A percentile compares a stretch with the other conserved stretches of the same genome.
Conservation (phyloP, 805 yeast species). For the Blastobotrys muscicola region DNA sequence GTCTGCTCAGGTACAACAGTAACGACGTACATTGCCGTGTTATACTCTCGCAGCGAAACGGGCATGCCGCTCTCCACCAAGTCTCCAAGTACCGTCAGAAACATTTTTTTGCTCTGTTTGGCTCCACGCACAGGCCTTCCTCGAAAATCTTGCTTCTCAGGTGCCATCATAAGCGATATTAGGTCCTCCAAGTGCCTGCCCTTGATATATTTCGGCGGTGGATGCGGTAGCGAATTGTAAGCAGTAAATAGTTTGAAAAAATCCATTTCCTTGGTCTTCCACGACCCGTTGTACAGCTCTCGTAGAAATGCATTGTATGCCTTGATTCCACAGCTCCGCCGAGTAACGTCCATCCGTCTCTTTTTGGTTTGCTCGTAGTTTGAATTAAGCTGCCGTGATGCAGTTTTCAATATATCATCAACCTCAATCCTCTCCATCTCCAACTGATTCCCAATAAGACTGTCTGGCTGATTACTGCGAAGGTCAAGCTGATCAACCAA, state of each 20-base stretch:
- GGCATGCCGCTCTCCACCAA: conserved; percentile 24
- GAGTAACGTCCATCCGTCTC: conserved; percentile 4
- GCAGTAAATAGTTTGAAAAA: conserved; percentile 16
- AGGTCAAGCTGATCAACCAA: background rate
- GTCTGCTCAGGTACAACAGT: conserved; percentile 1
- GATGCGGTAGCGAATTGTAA: conserved; percentile 26
- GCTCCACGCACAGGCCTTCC: background rate
- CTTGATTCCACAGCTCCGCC: background rate
- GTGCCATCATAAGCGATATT: conserved; percentile 14
- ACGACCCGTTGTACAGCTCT: conserved; percentile 11
- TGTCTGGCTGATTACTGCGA: no score
- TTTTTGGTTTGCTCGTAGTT: conserved; percentile 9
- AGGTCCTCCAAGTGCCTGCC: conserved; percentile 27
- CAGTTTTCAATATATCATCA: conserved; percentile 2
- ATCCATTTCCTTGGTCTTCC: background rate
- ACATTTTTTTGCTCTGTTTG: conserved; percentile 8
- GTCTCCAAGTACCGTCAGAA: conserved; percentile 16
- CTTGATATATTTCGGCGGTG: conserved; percentile 26
- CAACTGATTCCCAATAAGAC: no score
- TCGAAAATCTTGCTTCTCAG: background rate
- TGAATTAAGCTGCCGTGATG: conserved; percentile 3
- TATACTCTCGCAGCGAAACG: conserved; percentile 24
- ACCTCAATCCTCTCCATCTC: background rate
- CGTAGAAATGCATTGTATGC: conserved; percentile 19
- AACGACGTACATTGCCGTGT: conserved; percentile 16